phyloP scores from a whole-genome alignment of 495 filamentous ascomycete genomes.

The Annulohypoxylon bovei region DNA sequence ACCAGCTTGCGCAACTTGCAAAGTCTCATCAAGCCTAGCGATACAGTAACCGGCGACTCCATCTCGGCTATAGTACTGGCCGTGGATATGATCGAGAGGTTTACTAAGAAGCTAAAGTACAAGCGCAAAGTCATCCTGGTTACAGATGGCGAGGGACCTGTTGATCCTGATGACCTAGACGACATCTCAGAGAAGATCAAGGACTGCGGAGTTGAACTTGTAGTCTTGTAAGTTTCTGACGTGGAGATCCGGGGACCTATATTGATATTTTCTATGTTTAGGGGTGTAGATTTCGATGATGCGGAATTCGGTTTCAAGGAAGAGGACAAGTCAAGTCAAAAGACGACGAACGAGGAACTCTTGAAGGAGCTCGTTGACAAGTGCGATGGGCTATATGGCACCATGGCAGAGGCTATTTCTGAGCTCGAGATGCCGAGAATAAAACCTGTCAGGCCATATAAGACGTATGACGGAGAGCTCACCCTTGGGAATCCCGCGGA shows the following conservation, averaged over 20 bases:
- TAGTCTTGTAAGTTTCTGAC: constrained; percentile 72
- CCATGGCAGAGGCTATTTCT: constrained; percentile 84
- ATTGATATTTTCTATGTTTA: constrained; percentile 45
- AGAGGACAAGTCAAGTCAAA: constrained; percentile 79
- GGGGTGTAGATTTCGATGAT: constrained; percentile 95
- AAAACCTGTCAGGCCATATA: constrained; percentile 75
- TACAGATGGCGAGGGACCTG: constrained; percentile 77
- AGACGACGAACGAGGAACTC: constrained; percentile 73
- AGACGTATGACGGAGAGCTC: constrained; percentile 80
- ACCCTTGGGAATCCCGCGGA: constrained; percentile 79
- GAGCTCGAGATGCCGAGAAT: constrained; percentile 74
- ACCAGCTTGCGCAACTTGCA: constrained; percentile 71
- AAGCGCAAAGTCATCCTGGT: constrained; percentile 82
- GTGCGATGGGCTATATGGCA: constrained; percentile 77
- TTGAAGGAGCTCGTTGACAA: constrained; percentile 70
- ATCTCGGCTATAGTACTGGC: constrained; percentile 88
- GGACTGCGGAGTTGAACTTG: constrained; percentile 77
- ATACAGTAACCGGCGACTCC: constrained; percentile 70
- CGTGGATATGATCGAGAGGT: constrained; percentile 81
- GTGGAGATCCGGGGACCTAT: neutral
- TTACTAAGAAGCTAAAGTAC: constrained; percentile 91
- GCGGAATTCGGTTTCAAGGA: constrained; percentile 90
- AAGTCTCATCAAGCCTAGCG: constrained; percentile 70
- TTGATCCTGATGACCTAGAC: constrained; percentile 73
- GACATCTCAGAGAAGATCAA: constrained; percentile 77